These are phyloP conservation scores for Stagonosporopsis vannaccii DNA, from an alignment of 2,329 filamentous ascomycete genomes.

Conservation along the genomic window DNA sequence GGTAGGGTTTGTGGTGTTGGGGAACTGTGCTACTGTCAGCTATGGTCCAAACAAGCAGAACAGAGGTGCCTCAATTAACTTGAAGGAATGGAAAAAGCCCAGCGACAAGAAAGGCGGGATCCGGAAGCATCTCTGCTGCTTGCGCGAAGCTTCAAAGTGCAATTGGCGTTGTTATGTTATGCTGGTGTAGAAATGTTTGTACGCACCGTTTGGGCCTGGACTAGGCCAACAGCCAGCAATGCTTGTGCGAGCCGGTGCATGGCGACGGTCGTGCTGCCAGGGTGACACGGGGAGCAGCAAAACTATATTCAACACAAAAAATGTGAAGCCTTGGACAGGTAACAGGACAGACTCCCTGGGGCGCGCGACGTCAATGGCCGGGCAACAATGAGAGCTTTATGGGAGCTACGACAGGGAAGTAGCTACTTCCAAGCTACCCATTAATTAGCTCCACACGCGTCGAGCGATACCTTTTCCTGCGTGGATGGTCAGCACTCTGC, in stretches of 20 bases:
- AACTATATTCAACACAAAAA: conserved; percentile 21
- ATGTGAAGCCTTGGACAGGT: conserved; percentile 21
- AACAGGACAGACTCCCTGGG: conserved; percentile 21
- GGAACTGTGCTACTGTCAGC: conserved; percentile 44
- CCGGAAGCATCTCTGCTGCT: conserved; percentile 38
- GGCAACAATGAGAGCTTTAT: conserved; percentile 30
- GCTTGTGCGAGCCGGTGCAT: conserved; percentile 48
- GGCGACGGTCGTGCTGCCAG: conserved; percentile 33
- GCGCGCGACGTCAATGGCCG: conserved; percentile 21
- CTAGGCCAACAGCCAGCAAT: conserved; percentile 42
- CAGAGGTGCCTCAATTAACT: conserved; percentile 29
- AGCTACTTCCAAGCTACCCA: conserved; percentile 22
- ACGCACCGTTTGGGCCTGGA: conserved; percentile 42
- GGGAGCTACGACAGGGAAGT: conserved; percentile 16
- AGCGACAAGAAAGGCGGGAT: conserved; percentile 31
- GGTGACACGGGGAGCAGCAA: conserved; percentile 18
- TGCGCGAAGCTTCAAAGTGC: conserved; percentile 16
- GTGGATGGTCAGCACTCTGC: conserved; percentile 27
- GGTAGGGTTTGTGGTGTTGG: conserved; percentile 36
- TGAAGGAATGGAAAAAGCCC: conserved; percentile 44
- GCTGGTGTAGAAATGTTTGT: conserved; percentile 19
- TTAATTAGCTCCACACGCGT: conserved; percentile 22
- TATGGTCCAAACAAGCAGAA: conserved; percentile 20
- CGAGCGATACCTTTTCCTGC: conserved; percentile 24
- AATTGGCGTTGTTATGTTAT: conserved; percentile 17